Evolutionary conservation across 2,329 filamentous ascomycete genomes (phyloP), one percentile per base, ranked within the genome.

Genomic region (Clonostachys solani): DNA sequence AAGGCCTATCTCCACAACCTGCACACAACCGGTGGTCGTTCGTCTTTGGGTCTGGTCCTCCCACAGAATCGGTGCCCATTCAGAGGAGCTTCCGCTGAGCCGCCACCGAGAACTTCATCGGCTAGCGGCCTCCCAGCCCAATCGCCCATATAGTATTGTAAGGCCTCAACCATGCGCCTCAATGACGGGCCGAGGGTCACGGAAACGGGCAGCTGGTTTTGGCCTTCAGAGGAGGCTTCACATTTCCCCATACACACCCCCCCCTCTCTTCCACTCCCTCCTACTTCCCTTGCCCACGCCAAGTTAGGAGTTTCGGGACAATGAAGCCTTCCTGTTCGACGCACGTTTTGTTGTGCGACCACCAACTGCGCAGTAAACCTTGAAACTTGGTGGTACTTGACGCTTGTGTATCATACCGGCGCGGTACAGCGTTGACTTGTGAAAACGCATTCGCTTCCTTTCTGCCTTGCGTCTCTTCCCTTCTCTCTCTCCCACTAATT

Each of bases 351-450:
- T 58, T 67, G 73, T 76, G 60, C 60, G 53, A 76, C 73, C 47
- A 54, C 58, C 58, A 61, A 62, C 59, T 61, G 72, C 66, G 69
- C 69, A 68, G 71, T 74, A 65, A 65, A 57, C 73, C 71, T 44
- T 46, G 47, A 47, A 59, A 54, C 50, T 52, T 56, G 58, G 57
- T 63, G 44, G 49, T 52, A 62, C 60, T 54, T 49, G 50, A 53
- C 50, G 57, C 55, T 52, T 49, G 56, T 57, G 57, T 58, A 54
- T 62, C 50, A 60, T 60, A 65, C 61, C 57, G 59, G 57, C 59
- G 62, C 62, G 53, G 60, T 63, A 68, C 63, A 63, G 57, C 61
- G 56, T 61, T 62, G 56, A 52, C 56, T 59, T 60, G 64, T 62
- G 54, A 58, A 58, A 52, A 55, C 58, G 54, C 54, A 53, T 33